Evolutionary conservation across 805 yeast species (phyloP).

Genomic region (Komagataella kurtzmanii): DNA sequence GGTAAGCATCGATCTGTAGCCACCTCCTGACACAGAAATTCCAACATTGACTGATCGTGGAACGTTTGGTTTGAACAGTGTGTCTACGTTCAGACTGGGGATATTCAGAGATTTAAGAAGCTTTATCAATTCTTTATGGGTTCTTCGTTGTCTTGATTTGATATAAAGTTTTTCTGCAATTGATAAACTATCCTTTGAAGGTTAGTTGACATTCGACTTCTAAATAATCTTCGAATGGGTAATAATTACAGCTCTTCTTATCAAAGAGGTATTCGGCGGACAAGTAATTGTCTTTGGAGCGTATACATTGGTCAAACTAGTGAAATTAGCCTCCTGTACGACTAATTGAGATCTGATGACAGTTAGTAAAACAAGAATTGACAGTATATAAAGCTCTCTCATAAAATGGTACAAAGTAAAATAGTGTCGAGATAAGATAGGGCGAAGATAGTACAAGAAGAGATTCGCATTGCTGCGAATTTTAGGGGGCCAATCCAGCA

Average conservation of each 20-base stretch:
- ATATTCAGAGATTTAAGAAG: background rate
- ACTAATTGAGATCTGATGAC: background rate
- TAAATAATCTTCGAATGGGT: background rate
- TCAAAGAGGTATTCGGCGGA: background rate
- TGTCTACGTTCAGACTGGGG: background rate
- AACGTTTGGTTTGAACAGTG: background rate
- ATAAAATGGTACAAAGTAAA: background rate
- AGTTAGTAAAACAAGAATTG: background rate
- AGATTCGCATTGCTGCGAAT: background rate
- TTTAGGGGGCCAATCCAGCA: background rate
- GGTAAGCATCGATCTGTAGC: conserved; percentile 44
- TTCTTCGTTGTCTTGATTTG: background rate
- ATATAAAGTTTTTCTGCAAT: background rate
- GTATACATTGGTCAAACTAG: background rate
- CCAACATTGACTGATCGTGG: background rate
- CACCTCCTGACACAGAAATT: conserved; percentile 35
- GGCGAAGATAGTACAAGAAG: background rate
- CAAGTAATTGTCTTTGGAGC: background rate
- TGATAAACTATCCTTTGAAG: background rate
- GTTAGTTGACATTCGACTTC: background rate
- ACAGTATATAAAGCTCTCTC: background rate
- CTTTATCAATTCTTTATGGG: background rate
- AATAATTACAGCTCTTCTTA: background rate
- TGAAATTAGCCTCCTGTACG: background rate
- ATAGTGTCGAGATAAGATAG: background rate